These are phyloP conservation scores for Dunaliella primolecta DNA, from an alignment of 139 green algal genomes.

Conservation along the genomic window DNA sequence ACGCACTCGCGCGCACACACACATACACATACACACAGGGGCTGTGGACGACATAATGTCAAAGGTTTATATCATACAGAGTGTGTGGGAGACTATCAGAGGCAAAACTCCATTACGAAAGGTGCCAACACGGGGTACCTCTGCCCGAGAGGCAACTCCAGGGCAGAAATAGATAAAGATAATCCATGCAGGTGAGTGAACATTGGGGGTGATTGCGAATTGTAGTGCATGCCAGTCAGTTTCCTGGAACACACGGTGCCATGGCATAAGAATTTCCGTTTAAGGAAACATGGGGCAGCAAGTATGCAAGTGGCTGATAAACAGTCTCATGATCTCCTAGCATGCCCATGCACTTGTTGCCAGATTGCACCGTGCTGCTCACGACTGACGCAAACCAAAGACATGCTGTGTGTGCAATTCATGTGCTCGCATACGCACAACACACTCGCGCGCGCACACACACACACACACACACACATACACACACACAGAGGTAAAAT, in stretches of 20 bases:
- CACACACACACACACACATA: conserved; percentile 4
- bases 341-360: too few relatives aligned
- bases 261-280: too few relatives aligned
- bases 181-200: neutral
- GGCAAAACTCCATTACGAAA: neutral
- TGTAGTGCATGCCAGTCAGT: too few relatives aligned
- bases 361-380: too few relatives aligned
- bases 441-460: neutral
- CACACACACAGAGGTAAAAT: neutral
- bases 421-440: neutral
- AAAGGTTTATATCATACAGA: neutral
- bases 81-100: neutral
- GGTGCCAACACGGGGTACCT: neutral
- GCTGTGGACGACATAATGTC: neutral
- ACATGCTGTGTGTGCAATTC: too few relatives aligned
- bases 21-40: neutral
- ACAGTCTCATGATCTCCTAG: too few relatives aligned
- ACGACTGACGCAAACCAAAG: too few relatives aligned
- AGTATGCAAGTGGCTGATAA: too few relatives aligned
- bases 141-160: neutral
- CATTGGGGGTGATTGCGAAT: too few relatives aligned
- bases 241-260: too few relatives aligned
- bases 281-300: too few relatives aligned
- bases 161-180: neutral
- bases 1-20: neutral